phyloP scores from a whole-genome alignment of 73 alveolate genomes.

The Paramecium caudatum region DNA sequence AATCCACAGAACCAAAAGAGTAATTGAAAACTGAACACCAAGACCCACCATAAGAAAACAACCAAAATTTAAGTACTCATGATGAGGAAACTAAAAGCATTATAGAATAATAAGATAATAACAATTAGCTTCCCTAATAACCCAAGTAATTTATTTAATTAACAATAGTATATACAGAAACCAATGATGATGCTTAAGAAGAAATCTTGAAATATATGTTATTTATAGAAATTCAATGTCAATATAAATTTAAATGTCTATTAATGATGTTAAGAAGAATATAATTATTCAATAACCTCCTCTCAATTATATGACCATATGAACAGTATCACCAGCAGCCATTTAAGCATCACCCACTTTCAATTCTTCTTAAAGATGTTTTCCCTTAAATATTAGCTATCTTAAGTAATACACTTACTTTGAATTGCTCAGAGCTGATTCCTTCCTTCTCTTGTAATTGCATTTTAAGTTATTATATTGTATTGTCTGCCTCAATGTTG shows the following conservation, averaged over 20 bases:
- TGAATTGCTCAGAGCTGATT: constrained; percentile 60
- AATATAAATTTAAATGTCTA: too few species aligned
- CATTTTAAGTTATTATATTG: constrained; percentile 49
- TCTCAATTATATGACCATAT: constrained; percentile 63
- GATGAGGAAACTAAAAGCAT: constrained; percentile 29
- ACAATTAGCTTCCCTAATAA: neutral
- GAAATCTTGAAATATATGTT: neutral
- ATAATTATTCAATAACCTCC: constrained; percentile 15
- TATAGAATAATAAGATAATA: neutral
- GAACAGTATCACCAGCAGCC: constrained; percentile 66
- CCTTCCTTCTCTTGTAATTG: constrained; percentile 66
- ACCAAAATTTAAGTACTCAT: neutral
- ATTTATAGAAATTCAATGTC: too few species aligned
- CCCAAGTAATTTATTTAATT: constrained; percentile 9
- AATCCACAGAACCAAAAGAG: neutral
- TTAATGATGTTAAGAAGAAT: too few species aligned
- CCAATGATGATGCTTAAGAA: constrained; percentile 47
- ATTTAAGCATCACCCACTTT: constrained; percentile 53
- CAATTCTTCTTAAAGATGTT: constrained; percentile 39
- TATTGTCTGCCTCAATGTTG: constrained; percentile 59
- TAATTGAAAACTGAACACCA: neutral
- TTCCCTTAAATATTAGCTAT: constrained; percentile 53
- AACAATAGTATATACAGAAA: constrained; percentile 7
- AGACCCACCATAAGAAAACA: neutral
- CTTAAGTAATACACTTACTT: neutral